Evolutionary conservation across 1,139 yeast genomes (phyloP).

Genomic region (Chernovozyma aurita): DNA sequence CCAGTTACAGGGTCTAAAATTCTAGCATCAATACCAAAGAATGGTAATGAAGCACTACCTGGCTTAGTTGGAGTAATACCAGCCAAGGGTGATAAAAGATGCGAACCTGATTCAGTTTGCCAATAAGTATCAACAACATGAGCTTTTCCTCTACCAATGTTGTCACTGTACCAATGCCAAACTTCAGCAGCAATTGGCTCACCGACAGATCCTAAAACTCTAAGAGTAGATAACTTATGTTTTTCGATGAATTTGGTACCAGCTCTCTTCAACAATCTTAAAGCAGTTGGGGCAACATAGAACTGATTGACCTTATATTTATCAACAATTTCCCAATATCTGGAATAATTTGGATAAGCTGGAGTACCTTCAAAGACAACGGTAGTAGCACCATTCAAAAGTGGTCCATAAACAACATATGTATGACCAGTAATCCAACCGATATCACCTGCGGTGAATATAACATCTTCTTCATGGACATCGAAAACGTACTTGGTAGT

Average conservation of each 20-base stretch:
- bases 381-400: constrained; percentile 73
- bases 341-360: constrained; percentile 72
- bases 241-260: constrained; percentile 66
- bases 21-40: constrained; percentile 66
- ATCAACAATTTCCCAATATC: constrained; percentile 84
- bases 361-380: constrained; percentile 87
- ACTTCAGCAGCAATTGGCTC: constrained; percentile 92
- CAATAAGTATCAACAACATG: constrained; percentile 79
- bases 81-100: constrained; percentile 66
- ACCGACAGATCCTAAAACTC: constrained; percentile 83
- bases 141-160: constrained; percentile 70
- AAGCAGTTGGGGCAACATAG: constrained; percentile 88
- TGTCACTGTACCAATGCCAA: constrained; percentile 88
- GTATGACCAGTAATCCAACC: constrained; percentile 92
- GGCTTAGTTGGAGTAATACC: constrained; percentile 75
- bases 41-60: constrained; percentile 76
- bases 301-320: constrained; percentile 74
- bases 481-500: constrained; percentile 76
- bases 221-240: constrained; percentile 59
- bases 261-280: constrained; percentile 77
- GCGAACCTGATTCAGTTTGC: constrained; percentile 83
- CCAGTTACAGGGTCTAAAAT: constrained; percentile 73
- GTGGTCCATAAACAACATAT: constrained; percentile 78
- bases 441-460: constrained; percentile 83
- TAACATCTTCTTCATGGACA: constrained; percentile 63